These are phyloP conservation scores for Clavispora santaluciae DNA, from an alignment of 805 yeast genomes.

Conservation along the genomic window DNA sequence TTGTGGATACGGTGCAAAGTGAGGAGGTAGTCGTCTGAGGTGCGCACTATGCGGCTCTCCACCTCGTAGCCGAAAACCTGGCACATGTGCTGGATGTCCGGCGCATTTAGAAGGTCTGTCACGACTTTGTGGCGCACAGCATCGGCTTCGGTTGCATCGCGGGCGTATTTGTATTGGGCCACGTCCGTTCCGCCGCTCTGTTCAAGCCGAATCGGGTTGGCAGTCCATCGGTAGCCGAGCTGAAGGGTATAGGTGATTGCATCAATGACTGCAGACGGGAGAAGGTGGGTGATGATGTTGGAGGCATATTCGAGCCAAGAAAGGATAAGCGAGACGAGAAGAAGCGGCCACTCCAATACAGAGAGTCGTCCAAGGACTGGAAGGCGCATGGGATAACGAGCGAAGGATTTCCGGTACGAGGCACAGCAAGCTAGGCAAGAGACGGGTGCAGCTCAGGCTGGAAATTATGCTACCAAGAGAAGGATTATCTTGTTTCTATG, in stretches of 20 bases:
- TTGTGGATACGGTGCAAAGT: conserved; percentile 66
- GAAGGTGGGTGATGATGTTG: conserved; percentile 38
- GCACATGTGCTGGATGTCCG: conserved; percentile 62
- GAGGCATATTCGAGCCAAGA: conserved; percentile 48
- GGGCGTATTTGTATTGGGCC: conserved; percentile 19
- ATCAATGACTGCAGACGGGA: conserved; percentile 41
- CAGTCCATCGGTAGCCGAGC: conserved; percentile 22
- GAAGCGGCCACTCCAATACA: conserved; percentile 46
- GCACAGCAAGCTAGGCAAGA: too few relatives aligned
- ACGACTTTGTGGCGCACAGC: conserved; percentile 24
- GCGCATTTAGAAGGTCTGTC: conserved; percentile 41
- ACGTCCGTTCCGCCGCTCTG: conserved; percentile 7
- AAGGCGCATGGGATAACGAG: conserved; percentile 9
- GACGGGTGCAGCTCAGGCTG: too few relatives aligned
- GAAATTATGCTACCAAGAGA: too few relatives aligned
- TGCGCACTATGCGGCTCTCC: conserved; percentile 73
- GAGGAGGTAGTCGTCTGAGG: conserved; percentile 71
- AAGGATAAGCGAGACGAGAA: conserved; percentile 38
- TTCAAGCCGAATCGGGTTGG: conserved; percentile 21
- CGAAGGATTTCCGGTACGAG: too few relatives aligned
- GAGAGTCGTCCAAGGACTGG: conserved; percentile 36
- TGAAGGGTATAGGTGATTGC: conserved; percentile 28
- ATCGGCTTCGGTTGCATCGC: conserved; percentile 13
- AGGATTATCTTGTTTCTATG: too few relatives aligned
- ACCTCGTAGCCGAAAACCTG: conserved; percentile 60